phyloP scores from a whole-genome alignment of 139 green algal species.

The Chlamydomonas applanata region DNA sequence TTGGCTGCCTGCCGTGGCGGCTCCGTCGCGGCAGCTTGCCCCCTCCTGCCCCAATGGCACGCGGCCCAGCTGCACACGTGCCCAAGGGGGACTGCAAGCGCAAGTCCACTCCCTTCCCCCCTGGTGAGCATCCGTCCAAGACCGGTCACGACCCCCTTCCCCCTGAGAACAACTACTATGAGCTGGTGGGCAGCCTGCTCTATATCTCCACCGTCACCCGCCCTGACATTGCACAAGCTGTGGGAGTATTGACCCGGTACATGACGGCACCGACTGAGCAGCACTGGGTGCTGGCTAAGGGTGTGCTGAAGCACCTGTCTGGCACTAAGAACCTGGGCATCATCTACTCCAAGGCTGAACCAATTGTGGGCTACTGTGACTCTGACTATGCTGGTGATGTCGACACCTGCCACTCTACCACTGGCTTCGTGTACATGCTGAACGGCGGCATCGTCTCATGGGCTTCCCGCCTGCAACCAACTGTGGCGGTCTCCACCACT shows the following conservation, averaged over 20 bases:
- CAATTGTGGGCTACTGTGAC: constrained; percentile 44
- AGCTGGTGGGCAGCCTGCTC: constrained; percentile 32
- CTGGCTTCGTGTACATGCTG: constrained; percentile 45
- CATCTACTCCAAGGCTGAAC: background rate
- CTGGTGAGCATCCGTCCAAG: too few species aligned
- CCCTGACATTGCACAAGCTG: constrained; percentile 44
- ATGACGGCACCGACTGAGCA: constrained; percentile 30
- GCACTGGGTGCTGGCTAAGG: constrained; percentile 40
- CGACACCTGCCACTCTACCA: constrained; percentile 36
- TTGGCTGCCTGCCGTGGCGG: too few species aligned
- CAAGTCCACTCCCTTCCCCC: too few species aligned
- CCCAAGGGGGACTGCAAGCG: background rate
- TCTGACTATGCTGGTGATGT: constrained; percentile 41
- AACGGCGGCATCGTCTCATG: constrained; percentile 38
- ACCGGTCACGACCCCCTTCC: constrained; percentile 14
- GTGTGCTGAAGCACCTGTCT: constrained; percentile 30
- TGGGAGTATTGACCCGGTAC: constrained; percentile 36
- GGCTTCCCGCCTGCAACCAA: constrained; percentile 39
- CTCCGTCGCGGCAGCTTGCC: too few species aligned
- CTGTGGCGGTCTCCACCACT: constrained; percentile 44
- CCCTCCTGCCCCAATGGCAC: too few species aligned
- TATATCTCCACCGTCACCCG: constrained; percentile 31
- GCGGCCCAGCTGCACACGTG: too few species aligned
- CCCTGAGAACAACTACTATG: constrained; percentile 5
- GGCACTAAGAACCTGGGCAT: constrained; percentile 22